Conservation (phyloP, 768 basidiomycete genomes). For the Cystobasidium onofrii region DNA sequence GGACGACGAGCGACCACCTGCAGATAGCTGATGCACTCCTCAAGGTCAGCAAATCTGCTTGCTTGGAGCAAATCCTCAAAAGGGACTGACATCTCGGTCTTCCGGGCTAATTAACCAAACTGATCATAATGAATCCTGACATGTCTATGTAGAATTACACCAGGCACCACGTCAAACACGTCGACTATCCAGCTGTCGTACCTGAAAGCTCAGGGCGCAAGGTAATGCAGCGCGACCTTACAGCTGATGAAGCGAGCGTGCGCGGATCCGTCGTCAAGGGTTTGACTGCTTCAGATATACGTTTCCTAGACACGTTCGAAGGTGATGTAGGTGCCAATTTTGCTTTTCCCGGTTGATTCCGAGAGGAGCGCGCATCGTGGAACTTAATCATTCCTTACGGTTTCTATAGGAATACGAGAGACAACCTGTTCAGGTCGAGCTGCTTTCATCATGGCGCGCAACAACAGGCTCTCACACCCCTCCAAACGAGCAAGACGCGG, state of each 20-base stretch:
- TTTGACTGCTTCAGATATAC: conserved; percentile 58
- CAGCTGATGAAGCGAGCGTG: conserved; percentile 59
- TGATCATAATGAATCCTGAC: neutral
- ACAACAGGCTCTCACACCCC: conserved; percentile 48
- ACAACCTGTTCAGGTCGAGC: conserved; percentile 53
- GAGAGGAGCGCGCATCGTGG: too few species aligned
- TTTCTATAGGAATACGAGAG: conserved; percentile 63
- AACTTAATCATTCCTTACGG: too few species aligned
- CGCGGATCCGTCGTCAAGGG: conserved; percentile 72
- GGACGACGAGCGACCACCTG: conserved; percentile 58
- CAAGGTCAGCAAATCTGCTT: conserved; percentile 53
- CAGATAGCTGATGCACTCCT: conserved; percentile 66
- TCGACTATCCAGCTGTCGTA: conserved; percentile 77
- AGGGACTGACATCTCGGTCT: neutral
- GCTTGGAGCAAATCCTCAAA: too few species aligned
- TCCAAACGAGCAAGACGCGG: conserved; percentile 37
- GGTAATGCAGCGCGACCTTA: conserved; percentile 53
- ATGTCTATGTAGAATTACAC: conserved; percentile 58
- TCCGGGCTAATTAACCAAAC: neutral
- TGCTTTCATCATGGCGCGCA: conserved; percentile 50
- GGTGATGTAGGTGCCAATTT: conserved; percentile 51
- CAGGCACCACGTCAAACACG: conserved; percentile 66
- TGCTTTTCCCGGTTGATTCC: neutral
- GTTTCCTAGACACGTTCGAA: conserved; percentile 71
- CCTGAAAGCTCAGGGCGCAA: conserved; percentile 52